Base-by-base conservation (phyloP, 257 asterid genomes). In the Anisodus acutangulus region DNA sequence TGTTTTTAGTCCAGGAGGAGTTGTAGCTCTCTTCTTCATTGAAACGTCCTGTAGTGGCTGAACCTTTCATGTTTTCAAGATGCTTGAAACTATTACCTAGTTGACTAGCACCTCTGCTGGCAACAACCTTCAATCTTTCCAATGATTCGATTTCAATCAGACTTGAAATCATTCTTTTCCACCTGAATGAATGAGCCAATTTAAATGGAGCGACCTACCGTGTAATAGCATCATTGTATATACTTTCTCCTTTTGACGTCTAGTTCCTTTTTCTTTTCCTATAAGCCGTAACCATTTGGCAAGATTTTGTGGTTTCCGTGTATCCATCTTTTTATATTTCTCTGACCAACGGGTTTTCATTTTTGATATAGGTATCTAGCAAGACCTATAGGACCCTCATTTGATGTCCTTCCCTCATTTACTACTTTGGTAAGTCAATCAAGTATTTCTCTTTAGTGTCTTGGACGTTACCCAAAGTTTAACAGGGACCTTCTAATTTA, bases 281-380 rank as follows among this genome's bases (percentile, higher is more conserved):
- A 13, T 7, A 51, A 78, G 26, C 81, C 81, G 0, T 78, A 26
- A 76, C 64, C 81, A 53, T 78, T 78, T 78, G 64, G 49, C 7
- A 6, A 78, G 81, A 13, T 26, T 78, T 78, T 78, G 47, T 78
- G 8, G 82, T 78, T 53, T 78, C 49, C 7, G 2, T 78, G 1
- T 78, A 26, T 78, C 82, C 63, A 78, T 51, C 62, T 78, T 51
- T 63, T 31, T 3, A 53, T 78, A 78, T 78, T 78, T 67, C 26
- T 67, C 98, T 96, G 91, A 96, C 93, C 88, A 76, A 31, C 86
- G 91, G 85, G 87, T 89, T 90, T 90, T 92, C 85, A 43, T 92
- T 92, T 92, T 91, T 91, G 93, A 89, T 90, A 89, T 94, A 96
- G 99, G 94, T 96, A 94, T 93, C 98, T 96, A 96, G 89, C 93